Evolutionary conservation across 2,329 filamentous ascomycete species (phyloP).

Genomic region (Cercospora beticola): DNA sequence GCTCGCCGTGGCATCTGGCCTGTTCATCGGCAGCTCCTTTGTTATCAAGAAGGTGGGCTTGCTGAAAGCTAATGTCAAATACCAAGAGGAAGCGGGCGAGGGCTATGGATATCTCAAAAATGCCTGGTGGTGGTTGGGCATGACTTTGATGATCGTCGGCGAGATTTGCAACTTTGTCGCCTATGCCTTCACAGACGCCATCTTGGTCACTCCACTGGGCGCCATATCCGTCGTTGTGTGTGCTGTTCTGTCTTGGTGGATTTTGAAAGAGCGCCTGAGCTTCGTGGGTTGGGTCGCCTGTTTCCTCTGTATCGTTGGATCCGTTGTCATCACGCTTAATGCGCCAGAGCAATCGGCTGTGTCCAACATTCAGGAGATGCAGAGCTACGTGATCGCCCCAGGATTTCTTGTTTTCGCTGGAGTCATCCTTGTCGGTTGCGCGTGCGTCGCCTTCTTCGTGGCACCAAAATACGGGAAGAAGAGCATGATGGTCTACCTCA

Average conservation of each 20-base stretch:
- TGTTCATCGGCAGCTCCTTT: constrained; percentile 93
- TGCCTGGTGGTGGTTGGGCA: constrained; percentile 89
- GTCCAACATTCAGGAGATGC: constrained; percentile 86
- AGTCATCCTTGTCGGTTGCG: constrained; percentile 71
- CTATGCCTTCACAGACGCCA: constrained; percentile 94
- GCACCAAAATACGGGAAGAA: constrained; percentile 90
- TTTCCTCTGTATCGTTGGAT: constrained; percentile 91
- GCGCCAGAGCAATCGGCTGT: constrained; percentile 84
- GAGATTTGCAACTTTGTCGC: constrained; percentile 97
- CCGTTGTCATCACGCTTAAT: constrained; percentile 91
- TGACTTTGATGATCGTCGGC: constrained; percentile 94
- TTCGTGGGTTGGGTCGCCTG: constrained; percentile 96
- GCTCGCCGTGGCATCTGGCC: constrained; percentile 79
- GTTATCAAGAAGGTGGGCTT: constrained; percentile 93
- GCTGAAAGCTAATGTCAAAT: constrained; percentile 90
- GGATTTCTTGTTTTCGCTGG: constrained; percentile 85
- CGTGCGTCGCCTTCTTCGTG: constrained; percentile 73
- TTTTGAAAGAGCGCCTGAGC: constrained; percentile 90
- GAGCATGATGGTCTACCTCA: constrained; percentile 96
- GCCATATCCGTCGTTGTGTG: constrained; percentile 90
- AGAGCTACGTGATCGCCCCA: constrained; percentile 78
- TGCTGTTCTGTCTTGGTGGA: constrained; percentile 87
- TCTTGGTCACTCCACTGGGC: constrained; percentile 87
- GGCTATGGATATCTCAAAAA: constrained; percentile 98
- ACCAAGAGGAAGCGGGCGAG: constrained; percentile 91